Percentiles rank a stretch among this genome's conserved stretches.
phyloP scores from a whole-genome alignment of 139 green algal genomes.

The Tetradesmus obliquus region DNA sequence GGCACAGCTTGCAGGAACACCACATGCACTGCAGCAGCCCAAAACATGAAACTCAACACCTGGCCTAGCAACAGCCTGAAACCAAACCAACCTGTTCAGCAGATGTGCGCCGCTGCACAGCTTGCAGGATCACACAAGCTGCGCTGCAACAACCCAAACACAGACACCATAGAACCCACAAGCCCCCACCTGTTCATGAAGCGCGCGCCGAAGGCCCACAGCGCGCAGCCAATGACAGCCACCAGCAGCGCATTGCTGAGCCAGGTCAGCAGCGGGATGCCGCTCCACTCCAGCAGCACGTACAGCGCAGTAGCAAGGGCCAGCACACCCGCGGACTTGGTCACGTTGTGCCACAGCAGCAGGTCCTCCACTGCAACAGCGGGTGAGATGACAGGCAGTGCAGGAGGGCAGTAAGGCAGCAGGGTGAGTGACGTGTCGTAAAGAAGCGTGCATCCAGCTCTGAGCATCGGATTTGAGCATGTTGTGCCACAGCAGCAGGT shows the following conservation, averaged over 20 bases:
- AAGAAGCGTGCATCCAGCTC: background rate
- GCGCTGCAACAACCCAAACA: background rate
- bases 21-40: too few relatives aligned
- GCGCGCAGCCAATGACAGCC: background rate
- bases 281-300: conserved; percentile 48
- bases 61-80: too few relatives aligned
- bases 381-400: background rate
- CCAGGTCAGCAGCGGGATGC: conserved; percentile 37
- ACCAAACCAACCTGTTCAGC: background rate
- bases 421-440: background rate
- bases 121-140: too few relatives aligned
- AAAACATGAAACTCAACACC: too few relatives aligned
- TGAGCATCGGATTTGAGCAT: background rate
- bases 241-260: conserved; percentile 34
- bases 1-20: too few relatives aligned
- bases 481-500: background rate
- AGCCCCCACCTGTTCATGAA: background rate
- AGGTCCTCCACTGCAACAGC: conserved; percentile 46
- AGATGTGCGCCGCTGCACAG: background rate
- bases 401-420: background rate
- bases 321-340: conserved; percentile 44
- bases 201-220: conserved; percentile 34
- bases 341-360: conserved; percentile 43
- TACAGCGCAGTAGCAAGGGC: conserved; percentile 20
- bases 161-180: background rate